A percentile compares a stretch with the other conserved stretches of the same genome.
phyloP scores from a whole-genome alignment of 768 basidiomycete genomes.

The Phylloporus rhodoxanthus region DNA sequence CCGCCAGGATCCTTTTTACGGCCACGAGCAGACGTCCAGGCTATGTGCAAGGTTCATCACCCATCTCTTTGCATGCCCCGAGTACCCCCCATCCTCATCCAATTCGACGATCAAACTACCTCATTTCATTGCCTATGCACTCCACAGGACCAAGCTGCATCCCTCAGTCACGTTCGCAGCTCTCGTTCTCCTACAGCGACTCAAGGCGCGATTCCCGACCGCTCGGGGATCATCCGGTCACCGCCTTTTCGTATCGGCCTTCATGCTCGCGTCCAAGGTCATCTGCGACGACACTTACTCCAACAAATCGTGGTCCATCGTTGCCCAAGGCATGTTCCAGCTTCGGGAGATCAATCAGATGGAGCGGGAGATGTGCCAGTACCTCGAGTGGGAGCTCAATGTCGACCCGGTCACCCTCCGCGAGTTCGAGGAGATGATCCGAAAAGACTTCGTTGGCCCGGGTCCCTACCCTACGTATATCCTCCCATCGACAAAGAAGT shows the following conservation, averaged over 20 bases:
- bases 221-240: constrained; percentile 74
- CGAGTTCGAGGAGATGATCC: constrained; percentile 57
- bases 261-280: constrained; percentile 74
- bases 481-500: constrained; percentile 56
- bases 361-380: constrained; percentile 77
- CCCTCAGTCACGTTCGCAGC: constrained; percentile 40
- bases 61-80: constrained; percentile 81
- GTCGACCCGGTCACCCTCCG: constrained; percentile 58
- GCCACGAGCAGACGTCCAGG: constrained; percentile 67
- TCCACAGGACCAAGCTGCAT: constrained; percentile 63
- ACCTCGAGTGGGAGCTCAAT: constrained; percentile 88
- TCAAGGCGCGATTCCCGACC: constrained; percentile 69
- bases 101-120: constrained; percentile 36
- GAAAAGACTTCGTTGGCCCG: constrained; percentile 51
- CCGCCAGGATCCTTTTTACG: constrained; percentile 34
- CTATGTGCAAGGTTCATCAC: constrained; percentile 77
- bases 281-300: constrained; percentile 93
- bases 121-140: constrained; percentile 60
- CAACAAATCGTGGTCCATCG: constrained; percentile 89
- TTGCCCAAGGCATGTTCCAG: constrained; percentile 81
- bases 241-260: constrained; percentile 63
- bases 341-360: constrained; percentile 76
- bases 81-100: constrained; percentile 52
- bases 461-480: constrained; percentile 62
- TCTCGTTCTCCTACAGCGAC: constrained; percentile 49